phyloP scores from a whole-genome alignment of 2,329 filamentous ascomycete genomes.

The Sporothrix inflata region DNA sequence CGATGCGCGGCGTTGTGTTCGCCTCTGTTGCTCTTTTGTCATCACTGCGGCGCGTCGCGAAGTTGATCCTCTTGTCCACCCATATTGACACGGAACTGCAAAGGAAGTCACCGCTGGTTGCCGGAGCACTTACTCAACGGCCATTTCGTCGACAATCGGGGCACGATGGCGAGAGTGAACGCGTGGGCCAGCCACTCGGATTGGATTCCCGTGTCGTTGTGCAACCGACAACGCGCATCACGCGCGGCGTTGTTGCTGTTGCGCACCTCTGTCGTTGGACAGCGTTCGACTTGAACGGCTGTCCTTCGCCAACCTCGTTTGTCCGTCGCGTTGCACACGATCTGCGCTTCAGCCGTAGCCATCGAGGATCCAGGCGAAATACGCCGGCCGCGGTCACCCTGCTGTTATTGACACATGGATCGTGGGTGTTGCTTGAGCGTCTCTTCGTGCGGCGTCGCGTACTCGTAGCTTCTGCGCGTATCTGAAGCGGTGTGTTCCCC shows the following conservation, averaged over 20 bases:
- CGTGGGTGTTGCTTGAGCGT: neutral
- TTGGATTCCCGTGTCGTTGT: neutral
- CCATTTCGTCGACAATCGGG: neutral
- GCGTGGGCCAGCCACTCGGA: neutral
- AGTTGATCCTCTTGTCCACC: neutral
- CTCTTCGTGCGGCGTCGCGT: neutral
- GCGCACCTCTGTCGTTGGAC: neutral
- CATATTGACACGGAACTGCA: too few species aligned
- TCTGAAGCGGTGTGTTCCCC: neutral
- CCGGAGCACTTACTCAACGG: neutral
- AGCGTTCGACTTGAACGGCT: constrained; percentile 1
- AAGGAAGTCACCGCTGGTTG: neutral
- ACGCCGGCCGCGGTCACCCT: neutral
- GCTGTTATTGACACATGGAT: neutral
- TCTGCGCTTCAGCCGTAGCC: neutral
- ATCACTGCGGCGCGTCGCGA: constrained; percentile 32
- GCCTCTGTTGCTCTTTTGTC: constrained; percentile 53
- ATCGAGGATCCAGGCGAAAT: neutral
- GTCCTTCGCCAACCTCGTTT: neutral
- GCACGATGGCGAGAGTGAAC: neutral
- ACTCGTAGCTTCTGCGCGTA: neutral
- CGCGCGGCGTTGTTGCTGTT: neutral
- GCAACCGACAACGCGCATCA: neutral
- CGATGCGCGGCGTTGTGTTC: constrained; percentile 32
- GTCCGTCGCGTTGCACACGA: neutral